These are phyloP conservation scores for Xylariomycetidae sp. DNA, from an alignment of 2,329 filamentous ascomycete species.

Conservation along the genomic window DNA sequence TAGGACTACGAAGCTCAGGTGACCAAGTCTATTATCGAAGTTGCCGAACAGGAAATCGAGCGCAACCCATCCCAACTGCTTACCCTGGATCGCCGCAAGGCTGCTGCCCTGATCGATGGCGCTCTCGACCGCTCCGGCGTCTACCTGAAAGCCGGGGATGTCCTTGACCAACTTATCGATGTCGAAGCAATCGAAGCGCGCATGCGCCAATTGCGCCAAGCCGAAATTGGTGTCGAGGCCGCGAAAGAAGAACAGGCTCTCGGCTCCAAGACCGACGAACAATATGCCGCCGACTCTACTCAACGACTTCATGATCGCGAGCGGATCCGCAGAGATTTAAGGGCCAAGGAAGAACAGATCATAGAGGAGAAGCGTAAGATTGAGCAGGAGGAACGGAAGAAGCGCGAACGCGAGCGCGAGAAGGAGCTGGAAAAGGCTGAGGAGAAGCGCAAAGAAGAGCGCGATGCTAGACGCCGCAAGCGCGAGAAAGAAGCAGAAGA, in stretches of 20 bases:
- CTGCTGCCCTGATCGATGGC: slow-evolving; percentile 71
- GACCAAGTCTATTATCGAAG: slow-evolving; percentile 60
- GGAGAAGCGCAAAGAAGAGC: slow-evolving; percentile 44
- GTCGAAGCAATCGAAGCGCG: slow-evolving; percentile 62
- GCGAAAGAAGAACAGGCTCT: slow-evolving; percentile 60
- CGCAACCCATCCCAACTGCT: slow-evolving; percentile 67
- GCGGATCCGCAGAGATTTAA: slow-evolving; percentile 55
- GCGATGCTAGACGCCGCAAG: slow-evolving; percentile 44
- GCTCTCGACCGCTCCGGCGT: slow-evolving; percentile 72
- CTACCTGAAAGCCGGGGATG: slow-evolving; percentile 65
- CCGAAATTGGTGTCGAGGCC: slow-evolving; percentile 65
- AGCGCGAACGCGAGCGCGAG: slow-evolving; percentile 44
- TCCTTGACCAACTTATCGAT: slow-evolving; percentile 65
- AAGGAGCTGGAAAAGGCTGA: slow-evolving; percentile 46
- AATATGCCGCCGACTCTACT: slow-evolving; percentile 65
- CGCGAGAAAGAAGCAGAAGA: slow-evolving; percentile 31
- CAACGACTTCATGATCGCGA: slow-evolving; percentile 57
- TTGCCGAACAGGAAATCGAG: slow-evolving; percentile 71
- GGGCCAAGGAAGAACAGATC: slow-evolving; percentile 54
- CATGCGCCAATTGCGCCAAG: slow-evolving; percentile 62
- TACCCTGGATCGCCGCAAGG: slow-evolving; percentile 68
- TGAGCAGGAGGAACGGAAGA: slow-evolving; percentile 51
- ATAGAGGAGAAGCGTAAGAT: slow-evolving; percentile 59
- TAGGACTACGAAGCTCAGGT: slow-evolving; percentile 68
- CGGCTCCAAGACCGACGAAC: slow-evolving; percentile 68